Conservation (phyloP, 1,284 basidiomycete species). For the Tausonia pullulans region DNA sequence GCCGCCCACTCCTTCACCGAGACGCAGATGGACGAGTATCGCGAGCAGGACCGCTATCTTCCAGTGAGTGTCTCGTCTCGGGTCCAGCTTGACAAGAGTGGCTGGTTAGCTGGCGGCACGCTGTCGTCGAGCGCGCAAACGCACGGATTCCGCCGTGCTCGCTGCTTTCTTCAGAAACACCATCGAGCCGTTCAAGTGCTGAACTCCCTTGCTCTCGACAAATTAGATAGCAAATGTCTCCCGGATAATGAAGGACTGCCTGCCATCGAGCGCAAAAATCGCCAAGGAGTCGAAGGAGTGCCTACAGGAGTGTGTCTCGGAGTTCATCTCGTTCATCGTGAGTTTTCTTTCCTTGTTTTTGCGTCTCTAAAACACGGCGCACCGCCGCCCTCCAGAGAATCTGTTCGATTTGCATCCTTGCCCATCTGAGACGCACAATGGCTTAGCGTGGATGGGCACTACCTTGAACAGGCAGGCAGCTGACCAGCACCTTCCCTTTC, state of each 20-base stretch:
- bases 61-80: slow-evolving; percentile 48
- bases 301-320: slow-evolving; percentile 90
- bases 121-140: no score
- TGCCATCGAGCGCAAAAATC: slow-evolving; percentile 87
- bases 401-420: background rate
- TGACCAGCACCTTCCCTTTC: no score
- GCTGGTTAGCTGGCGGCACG: no score
- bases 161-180: background rate
- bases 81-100: no score
- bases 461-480: no score
- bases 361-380: no score
- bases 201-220: no score
- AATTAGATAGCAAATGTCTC: slow-evolving; percentile 88
- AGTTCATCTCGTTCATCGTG: slow-evolving; percentile 86
- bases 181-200: background rate
- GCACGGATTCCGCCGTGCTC: background rate
- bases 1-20: slow-evolving; percentile 52
- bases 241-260: slow-evolving; percentile 82
- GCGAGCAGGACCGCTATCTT: slow-evolving; percentile 81
- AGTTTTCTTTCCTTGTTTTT: slow-evolving; percentile 16
- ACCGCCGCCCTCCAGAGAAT: no score
- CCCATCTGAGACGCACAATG: background rate
- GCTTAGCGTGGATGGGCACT: background rate
- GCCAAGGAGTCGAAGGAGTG: slow-evolving; percentile 95
- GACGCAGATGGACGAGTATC: slow-evolving; percentile 79